These are phyloP conservation scores for Thymus mandschuricus DNA, from an alignment of 257 asterid species.

Conservation along the genomic window DNA sequence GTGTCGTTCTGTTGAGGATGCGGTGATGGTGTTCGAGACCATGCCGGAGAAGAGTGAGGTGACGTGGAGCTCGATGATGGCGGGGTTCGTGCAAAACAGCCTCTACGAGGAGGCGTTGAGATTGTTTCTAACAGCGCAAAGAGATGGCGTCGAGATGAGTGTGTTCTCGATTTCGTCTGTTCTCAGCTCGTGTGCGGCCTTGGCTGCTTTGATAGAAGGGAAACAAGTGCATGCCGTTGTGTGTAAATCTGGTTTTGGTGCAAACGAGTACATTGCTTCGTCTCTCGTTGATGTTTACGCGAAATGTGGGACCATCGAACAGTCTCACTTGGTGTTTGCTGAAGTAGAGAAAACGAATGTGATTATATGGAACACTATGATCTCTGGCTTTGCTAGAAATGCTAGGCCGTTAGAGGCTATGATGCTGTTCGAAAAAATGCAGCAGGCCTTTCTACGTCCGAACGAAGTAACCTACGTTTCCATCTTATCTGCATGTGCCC, in stretches of 20 bases:
- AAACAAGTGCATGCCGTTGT: conserved; percentile 67
- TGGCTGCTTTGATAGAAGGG: conserved; percentile 89
- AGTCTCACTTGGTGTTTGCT: conserved; percentile 63
- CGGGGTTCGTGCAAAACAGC: conserved; percentile 73
- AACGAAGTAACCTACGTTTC: conserved; percentile 71
- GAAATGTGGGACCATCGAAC: conserved; percentile 76
- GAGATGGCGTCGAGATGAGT: conserved; percentile 42
- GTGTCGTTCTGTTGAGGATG: conserved; percentile 60
- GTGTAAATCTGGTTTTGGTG: conserved; percentile 54
- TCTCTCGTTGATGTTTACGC: conserved; percentile 87
- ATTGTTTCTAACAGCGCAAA: conserved; percentile 55
- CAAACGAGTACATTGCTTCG: conserved; percentile 56
- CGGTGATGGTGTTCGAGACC: conserved; percentile 53
- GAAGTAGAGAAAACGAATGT: conserved; percentile 59
- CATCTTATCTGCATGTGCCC: conserved; percentile 81
- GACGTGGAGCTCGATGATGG: conserved; percentile 94
- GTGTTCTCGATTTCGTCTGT: conserved; percentile 63
- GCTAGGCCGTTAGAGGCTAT: conserved; percentile 73
- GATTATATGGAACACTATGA: conserved; percentile 81
- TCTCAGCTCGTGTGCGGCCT: conserved; percentile 75
- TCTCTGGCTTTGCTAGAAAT: conserved; percentile 81
- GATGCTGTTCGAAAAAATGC: conserved; percentile 91
- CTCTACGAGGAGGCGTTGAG: conserved; percentile 73
- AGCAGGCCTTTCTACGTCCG: conserved; percentile 54
- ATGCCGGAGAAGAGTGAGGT: conserved; percentile 71